Evolutionary conservation across 768 basidiomycete species (phyloP).

Genomic region (Calocybe cyanea): DNA sequence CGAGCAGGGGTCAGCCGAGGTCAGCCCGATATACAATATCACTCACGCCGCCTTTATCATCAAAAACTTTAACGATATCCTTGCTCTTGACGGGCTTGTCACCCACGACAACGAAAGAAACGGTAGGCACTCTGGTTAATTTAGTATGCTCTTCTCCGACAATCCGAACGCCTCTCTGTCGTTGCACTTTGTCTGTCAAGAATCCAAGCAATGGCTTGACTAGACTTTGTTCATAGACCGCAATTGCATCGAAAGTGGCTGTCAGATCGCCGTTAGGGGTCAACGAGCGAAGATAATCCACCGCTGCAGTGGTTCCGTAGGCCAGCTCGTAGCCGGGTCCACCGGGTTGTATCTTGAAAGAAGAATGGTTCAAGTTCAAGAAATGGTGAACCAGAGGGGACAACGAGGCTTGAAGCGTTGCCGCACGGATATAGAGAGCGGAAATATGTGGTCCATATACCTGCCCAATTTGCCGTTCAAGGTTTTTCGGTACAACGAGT

Average conservation of each 20-base stretch:
- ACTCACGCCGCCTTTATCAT: constrained; percentile 59
- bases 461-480: constrained; percentile 27
- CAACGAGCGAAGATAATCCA: constrained; percentile 62
- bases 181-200: constrained; percentile 45
- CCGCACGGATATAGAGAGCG: constrained; percentile 54
- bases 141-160: constrained; percentile 55
- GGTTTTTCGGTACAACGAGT: not conserved
- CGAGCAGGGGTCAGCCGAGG: no score
- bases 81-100: constrained; percentile 52
- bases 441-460: constrained; percentile 75
- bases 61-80: constrained; percentile 63
- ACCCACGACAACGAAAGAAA: constrained; percentile 68
- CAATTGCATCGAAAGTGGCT: constrained; percentile 54
- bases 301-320: constrained; percentile 55
- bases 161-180: constrained; percentile 58
- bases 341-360: constrained; percentile 69
- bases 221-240: constrained; percentile 57
- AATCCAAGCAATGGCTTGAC: constrained; percentile 51
- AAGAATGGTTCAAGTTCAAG: constrained; percentile 38
- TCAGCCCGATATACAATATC: not conserved
- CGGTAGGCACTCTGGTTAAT: constrained; percentile 54
- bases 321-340: constrained; percentile 74
- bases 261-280: constrained; percentile 43
- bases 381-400: constrained; percentile 69
- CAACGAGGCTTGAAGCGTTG: constrained; percentile 48